These are phyloP conservation scores for Eragrostis nindensis DNA, from an alignment of 176 grass and related monocot genomes.

Conservation along the genomic window DNA sequence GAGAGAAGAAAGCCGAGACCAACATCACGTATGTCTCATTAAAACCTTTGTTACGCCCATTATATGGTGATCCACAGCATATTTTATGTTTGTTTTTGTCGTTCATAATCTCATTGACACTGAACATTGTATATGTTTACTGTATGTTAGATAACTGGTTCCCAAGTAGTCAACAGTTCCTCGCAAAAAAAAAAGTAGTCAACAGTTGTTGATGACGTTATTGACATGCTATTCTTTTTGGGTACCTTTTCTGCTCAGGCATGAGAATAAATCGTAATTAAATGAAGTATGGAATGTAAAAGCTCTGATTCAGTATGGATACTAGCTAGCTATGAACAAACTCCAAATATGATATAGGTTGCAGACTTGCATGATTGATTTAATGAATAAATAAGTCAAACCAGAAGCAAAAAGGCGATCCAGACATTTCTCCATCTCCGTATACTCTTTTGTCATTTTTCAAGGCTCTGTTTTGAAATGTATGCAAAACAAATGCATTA, in stretches of 20 bases:
- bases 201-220: constrained; percentile 10
- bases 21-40: constrained; percentile 56
- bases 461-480: neutral
- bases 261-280: constrained; percentile 5
- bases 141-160: neutral
- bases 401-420: neutral
- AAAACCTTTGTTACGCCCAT: constrained; percentile 22
- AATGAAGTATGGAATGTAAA: neutral
- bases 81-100: neutral
- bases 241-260: neutral
- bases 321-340: neutral
- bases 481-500: neutral
- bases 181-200: too few species aligned
- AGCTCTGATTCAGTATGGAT: neutral
- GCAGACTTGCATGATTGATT: neutral
- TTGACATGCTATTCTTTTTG: neutral
- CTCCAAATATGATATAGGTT: neutral
- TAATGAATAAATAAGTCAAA: neutral
- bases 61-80: constrained; percentile 49
- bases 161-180: too few species aligned
- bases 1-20: constrained; percentile 83
- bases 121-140: too few species aligned
- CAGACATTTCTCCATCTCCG: neutral
- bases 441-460: neutral
- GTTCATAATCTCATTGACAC: too few species aligned